Percentiles rank a stretch among this genome's conserved stretches.
Evolutionary conservation across 192 early-diverging fungal genomes (phyloP).

Genomic region (Podila clonocystis): DNA sequence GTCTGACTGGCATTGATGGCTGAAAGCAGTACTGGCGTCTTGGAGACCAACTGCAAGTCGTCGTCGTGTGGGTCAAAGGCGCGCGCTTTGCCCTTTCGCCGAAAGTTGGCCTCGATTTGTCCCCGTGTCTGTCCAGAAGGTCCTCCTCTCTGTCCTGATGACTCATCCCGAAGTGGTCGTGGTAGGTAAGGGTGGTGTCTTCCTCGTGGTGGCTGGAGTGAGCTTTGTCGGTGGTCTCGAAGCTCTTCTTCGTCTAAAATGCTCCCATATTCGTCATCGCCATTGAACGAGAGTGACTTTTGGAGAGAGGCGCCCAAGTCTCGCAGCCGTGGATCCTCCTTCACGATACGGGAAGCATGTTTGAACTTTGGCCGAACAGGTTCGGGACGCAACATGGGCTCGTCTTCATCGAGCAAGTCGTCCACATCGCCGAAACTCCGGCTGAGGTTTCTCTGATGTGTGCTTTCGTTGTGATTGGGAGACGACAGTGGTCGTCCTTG

Average conservation of each 20-base stretch:
- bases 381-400: slow-evolving; percentile 24
- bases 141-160: slow-evolving; percentile 7
- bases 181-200: slow-evolving; percentile 38
- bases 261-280: slow-evolving; percentile 36
- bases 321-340: slow-evolving; percentile 32
- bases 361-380: slow-evolving; percentile 3
- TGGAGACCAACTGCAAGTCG: slow-evolving; percentile 11
- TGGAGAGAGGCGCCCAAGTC: slow-evolving; percentile 37
- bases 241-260: slow-evolving; percentile 12
- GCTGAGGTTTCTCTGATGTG: slow-evolving; percentile 5
- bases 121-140: slow-evolving; percentile 4
- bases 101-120: slow-evolving; percentile 18
- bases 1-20: slow-evolving; percentile 50
- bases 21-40: slow-evolving; percentile 37
- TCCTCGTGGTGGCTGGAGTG: not conserved
- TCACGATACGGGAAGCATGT: slow-evolving; percentile 12
- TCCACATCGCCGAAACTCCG: slow-evolving; percentile 32
- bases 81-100: slow-evolving; percentile 42
- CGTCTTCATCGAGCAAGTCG: slow-evolving; percentile 17
- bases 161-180: slow-evolving; percentile 7
- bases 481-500: slow-evolving; percentile 20
- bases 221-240: not conserved
- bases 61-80: slow-evolving; percentile 22
- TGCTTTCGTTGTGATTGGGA: slow-evolving; percentile 28
- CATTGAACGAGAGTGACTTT: slow-evolving; percentile 45